phyloP scores from a whole-genome alignment of 2,329 filamentous ascomycete species.

The Cladosporium sp. region DNA sequence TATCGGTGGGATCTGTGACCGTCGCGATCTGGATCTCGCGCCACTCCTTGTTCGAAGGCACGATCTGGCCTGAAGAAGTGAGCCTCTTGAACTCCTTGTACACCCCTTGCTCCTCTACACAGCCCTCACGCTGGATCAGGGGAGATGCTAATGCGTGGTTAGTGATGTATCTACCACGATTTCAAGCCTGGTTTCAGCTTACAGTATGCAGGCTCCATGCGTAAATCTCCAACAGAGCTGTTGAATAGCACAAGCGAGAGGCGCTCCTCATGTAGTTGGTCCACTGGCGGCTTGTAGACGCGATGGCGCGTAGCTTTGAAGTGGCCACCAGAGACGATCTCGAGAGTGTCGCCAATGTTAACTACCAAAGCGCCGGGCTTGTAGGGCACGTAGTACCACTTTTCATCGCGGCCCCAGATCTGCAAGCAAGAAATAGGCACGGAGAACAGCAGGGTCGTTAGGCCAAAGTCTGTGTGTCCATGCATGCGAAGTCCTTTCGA shows the following conservation, averaged over 20 bases:
- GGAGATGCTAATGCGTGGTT: constrained; percentile 33
- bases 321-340: constrained; percentile 41
- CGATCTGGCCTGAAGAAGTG: constrained; percentile 42
- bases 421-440: constrained; percentile 42
- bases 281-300: constrained; percentile 48
- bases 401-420: constrained; percentile 36
- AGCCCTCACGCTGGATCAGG: constrained; percentile 46
- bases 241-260: constrained; percentile 42
- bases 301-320: constrained; percentile 52
- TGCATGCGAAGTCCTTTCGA: constrained; percentile 35
- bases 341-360: constrained; percentile 42
- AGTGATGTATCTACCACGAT: background rate
- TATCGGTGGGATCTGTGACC: constrained; percentile 38
- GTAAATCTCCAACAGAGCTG: constrained; percentile 47
- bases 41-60: constrained; percentile 47
- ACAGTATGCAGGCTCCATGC: constrained; percentile 43
- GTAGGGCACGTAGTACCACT: constrained; percentile 42
- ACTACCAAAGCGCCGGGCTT: constrained; percentile 41
- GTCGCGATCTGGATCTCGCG: constrained; percentile 53
- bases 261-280: constrained; percentile 44
- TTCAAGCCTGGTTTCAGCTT: background rate
- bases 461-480: constrained; percentile 44
- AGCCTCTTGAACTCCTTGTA: constrained; percentile 50
- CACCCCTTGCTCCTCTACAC: constrained; percentile 47
- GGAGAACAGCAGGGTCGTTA: constrained; percentile 44